A percentile compares a stretch with the other conserved stretches of the same genome.
phyloP scores from a whole-genome alignment of 2,329 filamentous ascomycete genomes.

The Ceratocystis cubensis region DNA sequence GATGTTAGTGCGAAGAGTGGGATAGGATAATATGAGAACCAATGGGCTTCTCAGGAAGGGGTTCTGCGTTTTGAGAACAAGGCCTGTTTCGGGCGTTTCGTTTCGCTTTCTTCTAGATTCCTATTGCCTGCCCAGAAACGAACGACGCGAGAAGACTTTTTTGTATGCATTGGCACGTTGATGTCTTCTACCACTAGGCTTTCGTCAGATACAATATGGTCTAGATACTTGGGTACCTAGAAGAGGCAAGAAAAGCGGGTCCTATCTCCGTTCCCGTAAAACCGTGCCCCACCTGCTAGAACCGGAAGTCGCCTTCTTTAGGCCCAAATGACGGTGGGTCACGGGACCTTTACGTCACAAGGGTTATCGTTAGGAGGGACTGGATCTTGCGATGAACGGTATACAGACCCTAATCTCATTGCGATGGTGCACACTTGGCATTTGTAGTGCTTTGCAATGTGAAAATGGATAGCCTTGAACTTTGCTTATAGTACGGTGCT shows the following conservation, averaged over 20 bases:
- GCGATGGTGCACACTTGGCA: no score
- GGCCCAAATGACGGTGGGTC: neutral
- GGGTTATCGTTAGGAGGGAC: neutral
- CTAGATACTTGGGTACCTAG: neutral
- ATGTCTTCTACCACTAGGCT: no score
- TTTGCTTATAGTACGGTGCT: no score
- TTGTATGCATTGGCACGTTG: no score
- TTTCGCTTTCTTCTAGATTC: neutral
- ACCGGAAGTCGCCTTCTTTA: neutral
- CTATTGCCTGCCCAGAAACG: no score
- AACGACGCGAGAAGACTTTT: neutral
- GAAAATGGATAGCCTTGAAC: no score
- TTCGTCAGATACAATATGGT: no score
- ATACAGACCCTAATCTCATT: no score
- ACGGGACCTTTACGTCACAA: neutral
- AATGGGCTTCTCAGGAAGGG: neutral
- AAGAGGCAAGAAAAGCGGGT: neutral
- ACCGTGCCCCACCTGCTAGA: neutral
- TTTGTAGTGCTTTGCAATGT: no score
- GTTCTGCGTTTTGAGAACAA: no score
- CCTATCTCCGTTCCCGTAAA: neutral
- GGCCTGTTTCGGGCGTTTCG: neutral
- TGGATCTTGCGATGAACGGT: no score
- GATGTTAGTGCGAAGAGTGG: neutral
- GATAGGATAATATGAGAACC: neutral